These are phyloP conservation scores for Harringtonia aguacate DNA, from an alignment of 2,329 filamentous ascomycete species.

Conservation along the genomic window DNA sequence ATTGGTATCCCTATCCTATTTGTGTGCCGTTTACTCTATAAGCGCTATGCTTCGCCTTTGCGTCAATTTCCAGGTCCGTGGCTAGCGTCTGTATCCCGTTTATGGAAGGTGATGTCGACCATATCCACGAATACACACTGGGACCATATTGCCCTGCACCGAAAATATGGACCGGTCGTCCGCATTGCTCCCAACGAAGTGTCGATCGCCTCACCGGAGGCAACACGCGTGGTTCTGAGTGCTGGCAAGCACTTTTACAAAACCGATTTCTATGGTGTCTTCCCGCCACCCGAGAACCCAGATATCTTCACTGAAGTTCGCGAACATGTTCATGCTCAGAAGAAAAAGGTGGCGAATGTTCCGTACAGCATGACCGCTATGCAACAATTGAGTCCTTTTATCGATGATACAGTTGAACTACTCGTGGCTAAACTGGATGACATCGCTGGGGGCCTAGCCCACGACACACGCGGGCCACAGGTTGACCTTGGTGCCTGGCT, in stretches of 20 bases:
- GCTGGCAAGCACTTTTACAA: constrained; percentile 42
- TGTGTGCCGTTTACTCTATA: constrained; percentile 17
- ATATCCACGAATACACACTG: constrained; percentile 27
- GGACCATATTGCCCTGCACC: constrained; percentile 32
- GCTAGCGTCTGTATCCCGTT: constrained; percentile 22
- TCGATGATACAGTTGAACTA: constrained; percentile 38
- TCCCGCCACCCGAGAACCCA: constrained; percentile 44
- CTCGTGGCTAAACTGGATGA: constrained; percentile 30
- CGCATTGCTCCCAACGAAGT: constrained; percentile 39
- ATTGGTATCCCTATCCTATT: constrained; percentile 16
- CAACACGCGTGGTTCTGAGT: constrained; percentile 31
- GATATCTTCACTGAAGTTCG: constrained; percentile 47
- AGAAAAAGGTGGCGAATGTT: constrained; percentile 41
- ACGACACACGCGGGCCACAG: constrained; percentile 9
- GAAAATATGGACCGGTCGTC: constrained; percentile 34
- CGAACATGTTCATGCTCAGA: constrained; percentile 42
- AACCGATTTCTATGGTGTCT: constrained; percentile 41
- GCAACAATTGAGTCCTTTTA: constrained; percentile 38
- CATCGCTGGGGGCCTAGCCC: constrained; percentile 18
- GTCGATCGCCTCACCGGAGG: constrained; percentile 32
- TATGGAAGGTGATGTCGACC: constrained; percentile 31
- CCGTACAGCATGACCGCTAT: constrained; percentile 43
- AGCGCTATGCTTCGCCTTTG: constrained; percentile 22
- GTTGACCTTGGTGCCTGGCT: constrained; percentile 38
- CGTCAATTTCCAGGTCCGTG: constrained; percentile 23